Conservation (phyloP, 306 rosid species). For the Inga oerstediana region DNA sequence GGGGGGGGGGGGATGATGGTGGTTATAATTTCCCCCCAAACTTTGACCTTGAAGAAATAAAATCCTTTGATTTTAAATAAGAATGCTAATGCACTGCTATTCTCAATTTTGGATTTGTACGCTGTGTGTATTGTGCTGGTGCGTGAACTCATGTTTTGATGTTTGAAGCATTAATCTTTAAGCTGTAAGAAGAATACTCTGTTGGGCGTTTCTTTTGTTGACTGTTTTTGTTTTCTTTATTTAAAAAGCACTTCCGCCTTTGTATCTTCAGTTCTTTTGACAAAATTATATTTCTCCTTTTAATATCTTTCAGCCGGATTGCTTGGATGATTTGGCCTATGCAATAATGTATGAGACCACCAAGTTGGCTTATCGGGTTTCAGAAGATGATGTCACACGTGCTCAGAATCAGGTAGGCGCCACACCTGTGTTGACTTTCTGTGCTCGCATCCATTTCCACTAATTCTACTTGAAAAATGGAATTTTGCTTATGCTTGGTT, state of each 20-base stretch:
- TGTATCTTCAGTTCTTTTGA: background rate
- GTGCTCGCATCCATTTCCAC: background rate
- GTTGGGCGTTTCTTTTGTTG: background rate
- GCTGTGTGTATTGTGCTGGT: background rate
- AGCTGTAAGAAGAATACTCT: constrained; percentile 11
- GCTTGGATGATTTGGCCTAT: constrained; percentile 77
- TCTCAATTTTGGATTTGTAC: background rate
- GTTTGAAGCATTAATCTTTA: background rate
- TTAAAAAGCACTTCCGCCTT: background rate
- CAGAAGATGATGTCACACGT: constrained; percentile 81
- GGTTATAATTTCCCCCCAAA: too few relatives aligned
- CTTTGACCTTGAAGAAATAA: background rate
- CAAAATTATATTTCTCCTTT: background rate
- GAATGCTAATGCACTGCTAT: background rate
- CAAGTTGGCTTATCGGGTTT: constrained; percentile 77
- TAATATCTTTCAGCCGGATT: constrained; percentile 57
- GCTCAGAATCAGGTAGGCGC: constrained; percentile 82
- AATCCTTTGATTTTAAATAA: too few relatives aligned
- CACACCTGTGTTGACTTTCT: background rate
- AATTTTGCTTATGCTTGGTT: background rate
- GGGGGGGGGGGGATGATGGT: too few relatives aligned
- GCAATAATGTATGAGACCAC: constrained; percentile 87
- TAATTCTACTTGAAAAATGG: background rate
- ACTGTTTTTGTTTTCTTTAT: background rate
- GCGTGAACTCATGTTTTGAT: background rate